Evolutionary conservation across 345 rosid species (phyloP), one percentile per base, ranked within the genome.

Genomic region (Brassica juncea): DNA sequence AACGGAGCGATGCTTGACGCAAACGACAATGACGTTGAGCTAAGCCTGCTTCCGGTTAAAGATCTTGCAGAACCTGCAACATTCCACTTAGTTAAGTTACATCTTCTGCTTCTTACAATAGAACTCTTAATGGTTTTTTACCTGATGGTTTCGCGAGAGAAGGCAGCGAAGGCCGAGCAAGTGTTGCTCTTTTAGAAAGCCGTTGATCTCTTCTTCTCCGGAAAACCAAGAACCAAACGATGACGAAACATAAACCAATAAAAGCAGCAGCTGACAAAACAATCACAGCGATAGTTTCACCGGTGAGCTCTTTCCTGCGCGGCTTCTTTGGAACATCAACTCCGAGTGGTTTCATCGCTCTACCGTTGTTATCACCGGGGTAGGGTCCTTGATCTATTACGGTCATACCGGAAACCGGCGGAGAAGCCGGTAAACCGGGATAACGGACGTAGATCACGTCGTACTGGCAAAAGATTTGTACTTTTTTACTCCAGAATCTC

Each of bases 361-460:
- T 79, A 49, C 80, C 82, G n/a, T 75, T 66, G 70, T 85, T 85
- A 52, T 15, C 57, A 72, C 90, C 90, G 0, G 94, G 64, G 82
- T 78, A 92, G 39, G 99, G 93, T 16, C 88, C 94, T 28, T 67
- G 88, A 85, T 91, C 92, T 19, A 83, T 79, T 25, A 89, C 86
- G 57, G 74, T 61, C 84, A 81, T 84, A 68, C 82, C 86, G 0
- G 93, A 86, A 19, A 70, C 12, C 68, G 99, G 99, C 1, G 99
- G 99, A 74, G 99, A 87, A 49, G 93, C 88, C 4, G 99, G 99
- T 75, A 95, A 86, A 74, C 98, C 98, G 47, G 88, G 97, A 83
- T 95, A 95, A 65, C 83, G 92, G 77, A 95, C 97, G 66, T 92
- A 93, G 30, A 93, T 58, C 55, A 91, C 96, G 76, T 95, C 88